phyloP scores from a whole-genome alignment of 164 flowering plant species.

The Euptelea pleiosperma region DNA sequence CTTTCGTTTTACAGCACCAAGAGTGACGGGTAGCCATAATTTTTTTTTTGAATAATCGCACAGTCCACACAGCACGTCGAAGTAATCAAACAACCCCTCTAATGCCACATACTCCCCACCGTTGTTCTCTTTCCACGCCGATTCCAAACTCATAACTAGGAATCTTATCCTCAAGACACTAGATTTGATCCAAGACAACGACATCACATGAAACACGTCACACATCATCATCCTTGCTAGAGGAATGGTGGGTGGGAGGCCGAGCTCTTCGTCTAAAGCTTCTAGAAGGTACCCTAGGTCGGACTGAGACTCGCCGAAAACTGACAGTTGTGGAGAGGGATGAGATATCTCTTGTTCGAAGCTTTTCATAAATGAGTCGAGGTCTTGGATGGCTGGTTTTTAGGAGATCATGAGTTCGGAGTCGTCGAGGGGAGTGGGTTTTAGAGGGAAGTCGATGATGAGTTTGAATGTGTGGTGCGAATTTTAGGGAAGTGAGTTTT shows the following conservation, averaged over 20 bases:
- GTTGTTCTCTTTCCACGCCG: slow-evolving; percentile 9
- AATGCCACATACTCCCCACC: slow-evolving; percentile 38
- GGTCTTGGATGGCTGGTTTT: slow-evolving; percentile 33
- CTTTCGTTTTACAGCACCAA: slow-evolving; percentile 31
- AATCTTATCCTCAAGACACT: slow-evolving; percentile 52
- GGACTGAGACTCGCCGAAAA: slow-evolving; percentile 37
- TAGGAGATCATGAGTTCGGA: slow-evolving; percentile 29
- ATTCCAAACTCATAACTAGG: slow-evolving; percentile 39
- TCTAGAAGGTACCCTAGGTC: slow-evolving; percentile 60
- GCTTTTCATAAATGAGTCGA: slow-evolving; percentile 56
- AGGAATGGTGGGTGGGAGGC: slow-evolving; percentile 75
- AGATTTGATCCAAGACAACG: slow-evolving; percentile 34
- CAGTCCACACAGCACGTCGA: slow-evolving; percentile 35
- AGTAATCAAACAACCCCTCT: slow-evolving; percentile 48
- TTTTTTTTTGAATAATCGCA: slow-evolving; percentile 40
- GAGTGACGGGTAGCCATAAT: slow-evolving; percentile 37
- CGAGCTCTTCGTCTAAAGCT: slow-evolving; percentile 83
- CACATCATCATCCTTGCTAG: too few species aligned
- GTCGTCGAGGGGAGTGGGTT: slow-evolving; percentile 52
- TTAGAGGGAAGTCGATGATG: too few species aligned
- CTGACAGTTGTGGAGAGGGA: slow-evolving; percentile 18
- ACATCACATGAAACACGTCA: slow-evolving; percentile 15
- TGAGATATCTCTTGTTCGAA: slow-evolving; percentile 52
- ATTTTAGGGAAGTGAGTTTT: too few species aligned
- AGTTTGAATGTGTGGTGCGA: too few species aligned